Base-by-base conservation (phyloP, 78 protist species). In the Chrysochromulina parva region DNA sequence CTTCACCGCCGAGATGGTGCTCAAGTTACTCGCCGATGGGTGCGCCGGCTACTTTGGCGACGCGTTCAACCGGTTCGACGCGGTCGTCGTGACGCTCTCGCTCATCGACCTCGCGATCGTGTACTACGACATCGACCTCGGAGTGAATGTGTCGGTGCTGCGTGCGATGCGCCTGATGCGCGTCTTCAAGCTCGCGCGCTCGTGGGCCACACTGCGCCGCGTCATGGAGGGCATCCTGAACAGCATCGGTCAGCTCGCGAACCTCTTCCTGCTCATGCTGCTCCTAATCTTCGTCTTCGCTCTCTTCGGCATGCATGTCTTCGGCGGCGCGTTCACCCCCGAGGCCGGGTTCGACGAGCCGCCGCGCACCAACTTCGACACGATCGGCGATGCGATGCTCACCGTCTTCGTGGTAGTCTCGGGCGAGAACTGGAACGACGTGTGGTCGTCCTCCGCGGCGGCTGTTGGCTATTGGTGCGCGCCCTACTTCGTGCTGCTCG, bases 251-350 rank as follows among this genome's bases (percentile, higher is more conserved):
- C 3, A 62, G 2, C 3, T 90, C 13, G 94, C 67, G n/a, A 24
- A 65, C 38, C 85, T 92, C 17, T 38, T 82, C 54, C 14, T 73
- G 69, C 3, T 94, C 22, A 7, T 92, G 60, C 20, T 57, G 4
- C 17, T 94, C n/a, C 38, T 94, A 85, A 59, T 91, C 48, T 94
- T 85, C 90, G 62, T 94, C 24, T 88, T 66, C 69, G 58, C 96
- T 1, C 78, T 91, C 24, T 20, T 92, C 20, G 94, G 94, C 28
- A 90, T 92, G 96, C 90, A 69, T 26, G 73, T 92, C 59, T 92
- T 90, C n/a, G 94, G 90, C 26, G 93, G 88, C 28, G 1, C 26
- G 9, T 76, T 74, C 81, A 19, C 28, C 28, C 19, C 6, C 14
- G 54, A 13, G 7, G 74, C 3, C 14, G 59, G 3, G 13, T 16